phyloP scores from a whole-genome alignment of 2,329 filamentous ascomycete genomes.

The Colletotrichum cordylinicola region DNA sequence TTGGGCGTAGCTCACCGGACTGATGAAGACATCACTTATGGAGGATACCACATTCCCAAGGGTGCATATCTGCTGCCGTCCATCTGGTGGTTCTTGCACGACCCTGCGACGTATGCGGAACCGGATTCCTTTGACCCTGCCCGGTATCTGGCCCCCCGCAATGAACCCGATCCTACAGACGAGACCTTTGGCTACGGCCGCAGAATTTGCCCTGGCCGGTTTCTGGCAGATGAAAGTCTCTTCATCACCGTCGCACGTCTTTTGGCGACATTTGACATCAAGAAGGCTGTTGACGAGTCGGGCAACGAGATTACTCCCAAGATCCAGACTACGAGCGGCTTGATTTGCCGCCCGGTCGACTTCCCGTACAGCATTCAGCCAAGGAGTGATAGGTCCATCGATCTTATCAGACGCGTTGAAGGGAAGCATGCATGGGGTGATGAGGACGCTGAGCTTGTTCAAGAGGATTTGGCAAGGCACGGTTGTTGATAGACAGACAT shows the following conservation, averaged over 20 bases:
- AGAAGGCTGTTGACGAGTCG: background rate
- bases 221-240: background rate
- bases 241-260: background rate
- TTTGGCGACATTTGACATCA: background rate
- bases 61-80: background rate
- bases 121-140: background rate
- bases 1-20: background rate
- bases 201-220: background rate
- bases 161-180: background rate
- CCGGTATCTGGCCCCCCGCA: background rate
- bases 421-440: background rate
- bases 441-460: background rate
- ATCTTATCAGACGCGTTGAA: background rate
- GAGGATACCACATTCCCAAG: background rate
- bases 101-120: background rate
- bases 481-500: background rate
- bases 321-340: background rate
- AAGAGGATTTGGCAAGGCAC: background rate
- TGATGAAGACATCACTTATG: background rate
- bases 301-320: background rate
- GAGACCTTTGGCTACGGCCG: background rate
- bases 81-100: background rate
- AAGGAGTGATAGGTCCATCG: background rate
- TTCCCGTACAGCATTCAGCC: background rate
- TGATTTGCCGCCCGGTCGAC: background rate